Base-by-base conservation (phyloP, 805 yeast species). In the Teunomyces gatunensis region DNA sequence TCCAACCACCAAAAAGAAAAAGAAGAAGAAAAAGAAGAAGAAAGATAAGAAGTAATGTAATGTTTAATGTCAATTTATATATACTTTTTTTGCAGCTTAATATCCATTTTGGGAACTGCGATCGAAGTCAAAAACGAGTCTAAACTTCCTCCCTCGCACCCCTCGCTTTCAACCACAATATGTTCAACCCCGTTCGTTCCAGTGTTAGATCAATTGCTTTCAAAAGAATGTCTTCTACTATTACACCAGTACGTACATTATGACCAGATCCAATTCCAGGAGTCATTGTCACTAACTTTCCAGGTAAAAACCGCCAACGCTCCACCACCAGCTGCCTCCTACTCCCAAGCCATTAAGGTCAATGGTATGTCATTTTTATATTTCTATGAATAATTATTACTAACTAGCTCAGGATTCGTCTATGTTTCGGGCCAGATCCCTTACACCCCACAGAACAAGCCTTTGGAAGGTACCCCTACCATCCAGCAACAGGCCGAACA, bases 341-440 rank as follows among this genome's bases (percentile, higher is more conserved):
- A 92, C 70, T 89, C 96, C 25, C 99, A 94, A 71, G 99, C 98
- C 42, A 81, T 91, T 68, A 90, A 87, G 73, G 96, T 84, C 59
- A 89, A 88, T 68, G 76, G 76, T 71, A 68, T 41, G 50, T 47
- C 5, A 25, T 25, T 25, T 25, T 9, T 7, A 9, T 9, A 9
- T 10, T 25, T 25, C 11, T 7, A 25, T 25, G 27, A 9, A 25
- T 2, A 7, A 25, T 25, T 9, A 9, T 20, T n/a, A 5, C 11
- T 54, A 54, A 60, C 58, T 57, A 61, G 56, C 17, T 48, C 47
- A 69, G 89, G 96, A 51, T 83, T 89, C 67, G 71, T 94, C 65
- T 94, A 86, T 67, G 89, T 94, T 49, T 88, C 96, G 46, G 99
- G 99, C 47, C 99, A 94, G 74, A 85, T 94, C 52, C 97, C 98